These are phyloP conservation scores for Phytopythium kandeliae DNA, from an alignment of 352 stramenopile genomes.

Conservation along the genomic window DNA sequence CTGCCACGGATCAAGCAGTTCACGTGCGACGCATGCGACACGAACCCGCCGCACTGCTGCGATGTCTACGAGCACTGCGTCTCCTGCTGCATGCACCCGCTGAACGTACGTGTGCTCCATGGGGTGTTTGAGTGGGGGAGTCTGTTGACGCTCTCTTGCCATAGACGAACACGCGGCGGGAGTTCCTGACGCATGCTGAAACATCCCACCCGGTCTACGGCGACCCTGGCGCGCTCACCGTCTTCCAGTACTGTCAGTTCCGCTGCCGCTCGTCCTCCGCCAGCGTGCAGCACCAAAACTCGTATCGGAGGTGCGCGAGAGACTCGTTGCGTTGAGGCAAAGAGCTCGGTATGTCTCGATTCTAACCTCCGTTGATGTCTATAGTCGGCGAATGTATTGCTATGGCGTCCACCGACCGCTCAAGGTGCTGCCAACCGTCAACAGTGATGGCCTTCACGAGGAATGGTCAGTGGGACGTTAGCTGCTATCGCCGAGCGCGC, in stretches of 20 bases:
- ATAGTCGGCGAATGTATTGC: conserved; percentile 49
- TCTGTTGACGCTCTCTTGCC: background rate
- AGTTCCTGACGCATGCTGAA: conserved; percentile 58
- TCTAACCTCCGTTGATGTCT: background rate
- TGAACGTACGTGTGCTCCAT: conserved; percentile 33
- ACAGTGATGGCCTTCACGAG: conserved; percentile 50
- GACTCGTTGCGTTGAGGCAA: background rate
- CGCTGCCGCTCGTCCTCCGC: conserved; percentile 71
- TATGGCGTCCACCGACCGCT: conserved; percentile 64
- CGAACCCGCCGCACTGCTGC: conserved; percentile 62
- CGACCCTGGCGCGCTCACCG: conserved; percentile 38
- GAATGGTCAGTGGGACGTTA: conserved; percentile 24
- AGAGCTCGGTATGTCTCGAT: too few relatives aligned
- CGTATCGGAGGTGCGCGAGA: conserved; percentile 48
- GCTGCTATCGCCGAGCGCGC: too few relatives aligned
- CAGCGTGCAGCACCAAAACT: conserved; percentile 76
- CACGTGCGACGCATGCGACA: conserved; percentile 58
- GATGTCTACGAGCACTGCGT: conserved; percentile 65
- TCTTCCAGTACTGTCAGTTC: conserved; percentile 69
- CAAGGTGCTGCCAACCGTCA: conserved; percentile 54
- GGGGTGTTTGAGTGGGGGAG: background rate
- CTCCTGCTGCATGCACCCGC: conserved; percentile 76
- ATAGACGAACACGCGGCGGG: conserved; percentile 47
- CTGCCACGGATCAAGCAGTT: conserved; percentile 53
- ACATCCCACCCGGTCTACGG: conserved; percentile 57